Percentiles rank a stretch among this genome's conserved stretches.
phyloP scores from a whole-genome alignment of 192 early-diverging fungal genomes.

The Lunasporangiospora selenospora region DNA sequence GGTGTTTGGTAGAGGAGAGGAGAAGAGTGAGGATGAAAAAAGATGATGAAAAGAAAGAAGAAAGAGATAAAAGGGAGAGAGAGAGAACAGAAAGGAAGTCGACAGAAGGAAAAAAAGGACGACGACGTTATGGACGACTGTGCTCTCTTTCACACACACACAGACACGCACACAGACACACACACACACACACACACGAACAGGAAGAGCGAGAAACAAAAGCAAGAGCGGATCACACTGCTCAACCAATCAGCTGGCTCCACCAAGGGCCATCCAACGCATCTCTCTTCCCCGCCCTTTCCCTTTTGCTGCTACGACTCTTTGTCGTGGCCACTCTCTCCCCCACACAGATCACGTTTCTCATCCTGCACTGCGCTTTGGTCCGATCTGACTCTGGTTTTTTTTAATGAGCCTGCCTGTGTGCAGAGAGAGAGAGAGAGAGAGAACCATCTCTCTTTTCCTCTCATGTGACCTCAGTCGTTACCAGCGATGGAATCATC shows the following conservation, averaged over 20 bases:
- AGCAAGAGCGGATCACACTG: neutral
- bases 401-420: neutral
- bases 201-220: too few relatives aligned
- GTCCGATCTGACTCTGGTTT: too few relatives aligned
- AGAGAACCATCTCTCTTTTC: too few relatives aligned
- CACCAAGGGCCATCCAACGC: neutral
- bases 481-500: too few relatives aligned
- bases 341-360: too few relatives aligned
- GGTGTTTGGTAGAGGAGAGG: neutral
- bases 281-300: too few relatives aligned
- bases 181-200: too few relatives aligned
- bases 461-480: too few relatives aligned
- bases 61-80: neutral
- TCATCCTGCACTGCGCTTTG: too few relatives aligned
- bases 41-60: neutral
- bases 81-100: conserved; percentile 4
- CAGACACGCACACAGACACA: too few relatives aligned
- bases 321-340: too few relatives aligned
- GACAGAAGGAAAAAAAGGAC: conserved; percentile 1
- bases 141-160: neutral
- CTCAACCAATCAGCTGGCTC: neutral
- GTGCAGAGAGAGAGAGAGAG: neutral
- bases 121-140: neutral
- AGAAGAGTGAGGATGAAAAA: neutral
- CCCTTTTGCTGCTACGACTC: too few relatives aligned